Evolutionary conservation across 805 yeast species (phyloP), one percentile per base, ranked within the genome.

Genomic region (Tetrapisispora fleetii): DNA sequence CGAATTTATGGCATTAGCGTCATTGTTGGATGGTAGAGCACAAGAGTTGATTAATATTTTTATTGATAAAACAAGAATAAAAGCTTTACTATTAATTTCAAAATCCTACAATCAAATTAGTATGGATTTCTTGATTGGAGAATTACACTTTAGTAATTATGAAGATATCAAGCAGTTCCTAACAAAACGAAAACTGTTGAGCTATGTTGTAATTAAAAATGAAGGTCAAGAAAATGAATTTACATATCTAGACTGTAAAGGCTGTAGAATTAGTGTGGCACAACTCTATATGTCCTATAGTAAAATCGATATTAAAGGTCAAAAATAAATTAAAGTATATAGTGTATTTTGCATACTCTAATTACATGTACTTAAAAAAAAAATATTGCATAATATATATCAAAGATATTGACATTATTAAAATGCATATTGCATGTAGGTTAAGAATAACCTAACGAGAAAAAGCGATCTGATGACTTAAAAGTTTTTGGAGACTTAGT

Each of bases 301-400:
- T 51, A 82, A 74, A 59, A 80, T 90, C 14, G 97, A 90, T 60
- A 89, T 91, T 52, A 90, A 90, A 70, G 98, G 98, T 1, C 97
- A 90, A 66, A 52, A 53, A 39, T 56, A 49, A 33, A 11, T 18
- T 10, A 7, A 43, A 32, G 9, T 18, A 11, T 17, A 41, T 24
- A 14, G 7, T 21, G 28, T 6, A 24, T 24, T n/a, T 24, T 24
- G 28, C 28, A 24, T 18, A 16, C n/a, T 18, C 16, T 19, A n/a
- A 8, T 40, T 14, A 14, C 42, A 40, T 40, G 21, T 17, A 7
- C 18, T 16, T 37, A 17, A 6, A 18, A 5, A 19, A 16, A 7
- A 16, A 4, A 13, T 11, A 18, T 24, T 24, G 28, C 28, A 24
- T 24, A 24, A 24, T 24, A 24, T 24, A 24, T 24, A 24, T 24